phyloP scores from a whole-genome alignment of 768 basidiomycete genomes.

The Pleurotus eryngii region DNA sequence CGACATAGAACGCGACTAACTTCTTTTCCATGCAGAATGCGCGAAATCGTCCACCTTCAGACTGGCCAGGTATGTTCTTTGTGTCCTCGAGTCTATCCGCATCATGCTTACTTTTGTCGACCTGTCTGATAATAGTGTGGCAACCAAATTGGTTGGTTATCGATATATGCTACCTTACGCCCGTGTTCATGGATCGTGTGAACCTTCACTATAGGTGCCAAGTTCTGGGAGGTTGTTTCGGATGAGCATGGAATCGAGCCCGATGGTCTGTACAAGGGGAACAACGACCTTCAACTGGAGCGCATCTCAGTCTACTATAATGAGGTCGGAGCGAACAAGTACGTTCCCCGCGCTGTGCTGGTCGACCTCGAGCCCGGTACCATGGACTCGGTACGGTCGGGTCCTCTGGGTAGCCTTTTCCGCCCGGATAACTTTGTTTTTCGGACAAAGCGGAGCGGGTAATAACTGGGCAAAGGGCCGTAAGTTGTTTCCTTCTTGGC shows the following conservation, averaged over 20 bases:
- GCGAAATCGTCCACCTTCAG: constrained; percentile 99
- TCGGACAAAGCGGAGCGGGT: constrained; percentile 96
- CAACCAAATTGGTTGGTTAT: constrained; percentile 92
- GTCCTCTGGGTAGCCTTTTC: constrained; percentile 89
- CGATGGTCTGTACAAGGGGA: constrained; percentile 93
- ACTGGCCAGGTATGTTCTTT: constrained; percentile 82
- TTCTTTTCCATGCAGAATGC: constrained; percentile 64
- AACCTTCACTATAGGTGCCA: constrained; percentile 58
- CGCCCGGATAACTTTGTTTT: constrained; percentile 97
- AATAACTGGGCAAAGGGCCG: constrained; percentile 99
- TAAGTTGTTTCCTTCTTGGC: constrained; percentile 42
- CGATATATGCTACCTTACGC: constrained; percentile 16
- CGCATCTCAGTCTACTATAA: constrained; percentile 98
- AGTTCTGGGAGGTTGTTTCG: constrained; percentile 97
- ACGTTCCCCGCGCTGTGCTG: constrained; percentile 96
- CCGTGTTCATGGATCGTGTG: constrained; percentile 14
- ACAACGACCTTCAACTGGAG: constrained; percentile 92
- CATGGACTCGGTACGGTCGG: constrained; percentile 90
- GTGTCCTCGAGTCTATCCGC: not conserved
- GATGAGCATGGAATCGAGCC: constrained; percentile 96
- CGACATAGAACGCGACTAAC: constrained; percentile 17
- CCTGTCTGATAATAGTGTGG: constrained; percentile 64
- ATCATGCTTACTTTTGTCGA: constrained; percentile 22
- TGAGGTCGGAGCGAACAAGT: constrained; percentile 92
- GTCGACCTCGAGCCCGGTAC: constrained; percentile 98